phyloP scores from a whole-genome alignment of 1,284 basidiomycete species.

The Ceratobasidium sp. region DNA sequence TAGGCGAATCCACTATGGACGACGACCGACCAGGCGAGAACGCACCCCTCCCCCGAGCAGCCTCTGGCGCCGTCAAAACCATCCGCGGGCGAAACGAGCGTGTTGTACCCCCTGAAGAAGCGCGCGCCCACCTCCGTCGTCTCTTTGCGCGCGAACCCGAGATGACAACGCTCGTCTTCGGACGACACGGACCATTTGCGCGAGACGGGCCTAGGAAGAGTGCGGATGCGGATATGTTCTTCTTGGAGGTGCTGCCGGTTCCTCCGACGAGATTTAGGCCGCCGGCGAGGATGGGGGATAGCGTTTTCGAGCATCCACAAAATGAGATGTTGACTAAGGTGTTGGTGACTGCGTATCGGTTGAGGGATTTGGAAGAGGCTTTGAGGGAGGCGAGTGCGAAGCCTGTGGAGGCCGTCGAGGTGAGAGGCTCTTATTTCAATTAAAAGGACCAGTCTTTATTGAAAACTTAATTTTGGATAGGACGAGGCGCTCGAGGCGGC shows the following conservation, averaged over 20 bases:
- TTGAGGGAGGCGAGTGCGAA: conserved; percentile 75
- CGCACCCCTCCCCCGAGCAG: conserved; percentile 70
- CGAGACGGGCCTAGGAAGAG: conserved; percentile 63
- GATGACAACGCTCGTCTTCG: conserved; percentile 90
- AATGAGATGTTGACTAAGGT: conserved; percentile 94
- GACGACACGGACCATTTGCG: conserved; percentile 90
- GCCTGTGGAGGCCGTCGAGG: conserved; percentile 53
- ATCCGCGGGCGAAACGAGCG: conserved; percentile 85
- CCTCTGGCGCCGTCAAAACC: conserved; percentile 82
- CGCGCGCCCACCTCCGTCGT: conserved; percentile 90
- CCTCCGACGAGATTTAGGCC: conserved; percentile 97
- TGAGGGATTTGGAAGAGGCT: conserved; percentile 83
- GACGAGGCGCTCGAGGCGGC: conserved; percentile 65
- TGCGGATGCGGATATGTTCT: conserved; percentile 96
- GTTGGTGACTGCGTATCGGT: conserved; percentile 83
- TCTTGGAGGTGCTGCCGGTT: conserved; percentile 93
- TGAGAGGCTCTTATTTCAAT: conserved; percentile 3
- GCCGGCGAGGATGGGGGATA: conserved; percentile 92
- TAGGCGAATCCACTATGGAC: conserved; percentile 59
- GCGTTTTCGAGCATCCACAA: conserved; percentile 95
- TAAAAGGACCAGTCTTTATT: not conserved
- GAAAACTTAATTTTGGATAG: conserved; percentile 25
- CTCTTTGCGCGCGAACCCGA: conserved; percentile 88
- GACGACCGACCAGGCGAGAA: conserved; percentile 66
- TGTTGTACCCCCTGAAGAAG: conserved; percentile 91